These are phyloP conservation scores for Beauveria rudraprayagi DNA, from an alignment of 2,329 filamentous ascomycete species.

Conservation along the genomic window DNA sequence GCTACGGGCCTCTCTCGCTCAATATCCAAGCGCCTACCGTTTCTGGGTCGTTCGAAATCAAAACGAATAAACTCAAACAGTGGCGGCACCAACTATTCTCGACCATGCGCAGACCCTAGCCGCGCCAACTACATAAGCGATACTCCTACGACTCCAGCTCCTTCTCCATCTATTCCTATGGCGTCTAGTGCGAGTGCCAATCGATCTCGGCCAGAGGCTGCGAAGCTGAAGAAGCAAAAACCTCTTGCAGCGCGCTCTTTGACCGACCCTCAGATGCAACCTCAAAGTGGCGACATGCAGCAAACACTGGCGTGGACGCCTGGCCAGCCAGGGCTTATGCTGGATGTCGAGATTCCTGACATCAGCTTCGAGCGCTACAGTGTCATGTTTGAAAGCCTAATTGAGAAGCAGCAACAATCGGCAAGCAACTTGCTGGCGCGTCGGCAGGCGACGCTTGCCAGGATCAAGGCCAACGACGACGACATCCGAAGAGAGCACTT, in stretches of 20 bases:
- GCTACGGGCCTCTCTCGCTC: slow-evolving; percentile 4
- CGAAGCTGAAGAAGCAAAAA: slow-evolving; percentile 3
- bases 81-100: background rate
- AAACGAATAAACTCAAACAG: background rate
- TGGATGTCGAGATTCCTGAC: slow-evolving; percentile 74
- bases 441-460: slow-evolving; percentile 51
- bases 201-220: background rate
- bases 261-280: background rate
- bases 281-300: background rate
- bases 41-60: slow-evolving; percentile 9
- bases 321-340: slow-evolving; percentile 25
- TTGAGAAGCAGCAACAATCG: slow-evolving; percentile 37
- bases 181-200: background rate
- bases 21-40: slow-evolving; percentile 12
- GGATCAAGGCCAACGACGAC: slow-evolving; percentile 46
- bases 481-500: slow-evolving; percentile 30
- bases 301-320: background rate
- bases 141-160: background rate
- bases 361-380: slow-evolving; percentile 83
- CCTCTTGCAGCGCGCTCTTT: background rate
- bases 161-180: background rate
- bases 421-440: slow-evolving; percentile 39
- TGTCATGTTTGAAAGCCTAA: slow-evolving; percentile 78
- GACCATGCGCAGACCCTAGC: background rate
- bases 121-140: background rate